These are phyloP conservation scores for Hericium rajendrae DNA, from an alignment of 768 basidiomycete genomes.

Conservation along the genomic window DNA sequence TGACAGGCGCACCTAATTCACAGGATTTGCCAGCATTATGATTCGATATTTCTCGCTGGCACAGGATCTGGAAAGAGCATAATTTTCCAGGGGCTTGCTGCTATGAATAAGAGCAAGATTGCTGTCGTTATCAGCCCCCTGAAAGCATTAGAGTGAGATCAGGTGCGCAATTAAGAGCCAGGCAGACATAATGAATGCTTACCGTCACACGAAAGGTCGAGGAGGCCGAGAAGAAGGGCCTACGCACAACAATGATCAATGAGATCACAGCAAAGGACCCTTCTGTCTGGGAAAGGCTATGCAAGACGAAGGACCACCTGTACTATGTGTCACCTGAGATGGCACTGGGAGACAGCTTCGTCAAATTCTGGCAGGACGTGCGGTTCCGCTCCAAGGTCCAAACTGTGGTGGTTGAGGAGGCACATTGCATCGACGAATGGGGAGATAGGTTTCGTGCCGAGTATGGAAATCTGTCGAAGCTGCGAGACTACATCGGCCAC, in stretches of 20 bases:
- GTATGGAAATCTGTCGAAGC: too few species aligned
- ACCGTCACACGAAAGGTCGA: not conserved
- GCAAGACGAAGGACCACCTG: constrained; percentile 7
- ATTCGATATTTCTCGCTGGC: too few species aligned
- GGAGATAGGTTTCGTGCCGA: constrained; percentile 10
- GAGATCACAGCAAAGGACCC: constrained; percentile 17
- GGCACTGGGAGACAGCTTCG: constrained; percentile 18
- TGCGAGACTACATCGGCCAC: too few species aligned
- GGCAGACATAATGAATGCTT: too few species aligned
- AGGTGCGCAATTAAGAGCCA: too few species aligned
- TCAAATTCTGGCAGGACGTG: constrained; percentile 20
- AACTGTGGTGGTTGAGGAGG: constrained; percentile 24
- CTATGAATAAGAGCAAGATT: too few species aligned
- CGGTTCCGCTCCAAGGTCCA: constrained; percentile 18
- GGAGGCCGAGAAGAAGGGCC: constrained; percentile 17
- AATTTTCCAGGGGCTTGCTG: too few species aligned
- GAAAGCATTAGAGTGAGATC: too few species aligned
- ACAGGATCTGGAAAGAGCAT: too few species aligned
- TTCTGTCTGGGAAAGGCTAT: constrained; percentile 12
- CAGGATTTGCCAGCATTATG: too few species aligned
- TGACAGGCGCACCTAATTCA: too few species aligned
- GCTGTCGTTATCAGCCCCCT: too few species aligned
- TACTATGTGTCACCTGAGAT: constrained; percentile 20
- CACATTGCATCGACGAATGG: constrained; percentile 27
- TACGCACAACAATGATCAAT: constrained; percentile 20